Conservation (phyloP, 2,329 filamentous ascomycete species). For the Pseudocercospora fijiensis region DNA sequence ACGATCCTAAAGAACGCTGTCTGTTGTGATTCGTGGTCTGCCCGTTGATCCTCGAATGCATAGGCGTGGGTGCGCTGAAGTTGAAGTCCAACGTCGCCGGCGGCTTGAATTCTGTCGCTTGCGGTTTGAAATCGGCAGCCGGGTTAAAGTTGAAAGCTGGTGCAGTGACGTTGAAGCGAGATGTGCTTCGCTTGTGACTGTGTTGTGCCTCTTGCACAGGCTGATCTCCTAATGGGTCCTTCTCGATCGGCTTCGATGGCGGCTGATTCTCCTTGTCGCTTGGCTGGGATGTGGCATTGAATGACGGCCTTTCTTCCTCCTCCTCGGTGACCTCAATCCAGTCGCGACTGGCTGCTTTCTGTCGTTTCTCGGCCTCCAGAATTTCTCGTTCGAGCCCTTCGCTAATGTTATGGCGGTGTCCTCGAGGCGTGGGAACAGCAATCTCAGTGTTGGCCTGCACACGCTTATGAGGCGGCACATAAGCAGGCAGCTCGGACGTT, state of each 20-base stretch:
- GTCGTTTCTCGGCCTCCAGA: conserved; percentile 79
- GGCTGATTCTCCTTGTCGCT: conserved; percentile 16
- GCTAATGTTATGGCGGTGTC: conserved; percentile 70
- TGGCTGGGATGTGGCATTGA: not conserved
- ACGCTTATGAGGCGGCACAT: conserved; percentile 36
- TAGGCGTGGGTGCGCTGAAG: conserved; percentile 28
- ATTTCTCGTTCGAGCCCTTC: conserved; percentile 79
- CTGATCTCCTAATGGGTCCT: conserved; percentile 26
- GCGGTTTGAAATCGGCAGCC: conserved; percentile 48
- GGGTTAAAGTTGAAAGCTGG: conserved; percentile 83
- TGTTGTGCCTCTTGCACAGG: conserved; percentile 71
- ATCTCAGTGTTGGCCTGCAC: conserved; percentile 48
- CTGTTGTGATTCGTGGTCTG: conserved; percentile 26
- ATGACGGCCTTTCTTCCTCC: conserved; percentile 21
- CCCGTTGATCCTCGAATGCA: conserved; percentile 10
- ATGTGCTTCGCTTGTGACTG: conserved; percentile 38
- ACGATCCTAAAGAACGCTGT: conserved; percentile 41
- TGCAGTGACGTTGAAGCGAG: conserved; percentile 80
- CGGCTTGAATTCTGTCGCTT: conserved; percentile 28
- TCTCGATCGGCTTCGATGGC: conserved; percentile 21
- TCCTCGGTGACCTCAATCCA: conserved; percentile 29
- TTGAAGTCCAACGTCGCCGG: conserved; percentile 16
- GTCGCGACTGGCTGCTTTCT: conserved; percentile 25
- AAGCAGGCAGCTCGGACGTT: conserved; percentile 28
- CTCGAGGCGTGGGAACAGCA: conserved; percentile 60